phyloP scores from a whole-genome alignment of 1,139 yeast species.

The Candida albicans region DNA sequence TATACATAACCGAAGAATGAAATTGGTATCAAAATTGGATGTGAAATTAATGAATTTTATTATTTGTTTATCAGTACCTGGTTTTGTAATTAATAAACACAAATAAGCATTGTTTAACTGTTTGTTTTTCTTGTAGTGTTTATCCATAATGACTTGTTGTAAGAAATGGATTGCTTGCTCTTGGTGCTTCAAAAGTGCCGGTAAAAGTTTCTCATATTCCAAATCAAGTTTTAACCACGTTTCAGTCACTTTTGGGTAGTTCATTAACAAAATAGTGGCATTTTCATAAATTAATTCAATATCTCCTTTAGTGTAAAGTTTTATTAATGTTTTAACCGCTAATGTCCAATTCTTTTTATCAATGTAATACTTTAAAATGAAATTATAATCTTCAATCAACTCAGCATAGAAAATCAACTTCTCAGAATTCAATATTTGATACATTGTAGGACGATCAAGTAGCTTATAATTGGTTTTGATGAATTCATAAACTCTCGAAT shows the following conservation, averaged over 20 bases:
- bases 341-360: constrained; percentile 71
- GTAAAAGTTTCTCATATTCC: constrained; percentile 64
- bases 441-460: constrained; percentile 66
- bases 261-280: constrained; percentile 66
- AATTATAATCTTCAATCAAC: constrained; percentile 64
- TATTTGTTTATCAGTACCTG: constrained; percentile 29
- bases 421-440: constrained; percentile 69
- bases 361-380: constrained; percentile 68
- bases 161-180: constrained; percentile 68
- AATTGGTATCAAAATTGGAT: constrained; percentile 60
- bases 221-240: constrained; percentile 68
- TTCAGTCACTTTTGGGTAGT: constrained; percentile 66
- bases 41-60: constrained; percentile 29
- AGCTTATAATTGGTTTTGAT: constrained; percentile 46
- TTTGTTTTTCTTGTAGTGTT: constrained; percentile 41
- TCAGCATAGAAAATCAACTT: constrained; percentile 71
- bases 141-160: constrained; percentile 57
- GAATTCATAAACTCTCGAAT: constrained; percentile 46
- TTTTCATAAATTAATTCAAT: constrained; percentile 57
- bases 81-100: constrained; percentile 65
- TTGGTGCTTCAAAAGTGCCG: constrained; percentile 63
- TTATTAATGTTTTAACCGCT: constrained; percentile 58
- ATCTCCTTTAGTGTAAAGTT: constrained; percentile 37
- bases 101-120: constrained; percentile 70
- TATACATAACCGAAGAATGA: constrained; percentile 72